These are phyloP conservation scores for Dactylellina sp. DNA, from an alignment of 2,329 filamentous ascomycete species.

Conservation along the genomic window DNA sequence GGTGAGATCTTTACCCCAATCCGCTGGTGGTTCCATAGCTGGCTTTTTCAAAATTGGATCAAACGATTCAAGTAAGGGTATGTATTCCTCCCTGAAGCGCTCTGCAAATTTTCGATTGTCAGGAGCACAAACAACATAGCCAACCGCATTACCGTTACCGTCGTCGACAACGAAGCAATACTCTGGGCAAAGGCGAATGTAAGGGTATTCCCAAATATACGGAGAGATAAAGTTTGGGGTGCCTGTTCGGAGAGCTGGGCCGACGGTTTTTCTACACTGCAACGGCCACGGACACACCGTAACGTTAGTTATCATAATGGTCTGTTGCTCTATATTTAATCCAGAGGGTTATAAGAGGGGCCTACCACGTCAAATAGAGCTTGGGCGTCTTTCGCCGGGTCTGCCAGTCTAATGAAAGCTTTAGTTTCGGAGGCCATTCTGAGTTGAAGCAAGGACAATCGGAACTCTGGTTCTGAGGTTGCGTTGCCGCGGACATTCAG, in stretches of 20 bases:
- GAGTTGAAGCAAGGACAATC: neutral
- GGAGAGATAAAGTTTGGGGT: constrained; percentile 48
- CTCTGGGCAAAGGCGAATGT: constrained; percentile 60
- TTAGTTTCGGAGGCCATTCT: constrained; percentile 31
- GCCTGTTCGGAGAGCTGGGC: constrained; percentile 45
- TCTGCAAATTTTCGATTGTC: constrained; percentile 60
- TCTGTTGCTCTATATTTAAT: too few relatives aligned
- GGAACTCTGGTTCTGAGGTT: neutral
- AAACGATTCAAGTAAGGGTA: constrained; percentile 58
- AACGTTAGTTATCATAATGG: constrained; percentile 3
- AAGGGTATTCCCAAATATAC: constrained; percentile 61
- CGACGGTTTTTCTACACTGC: constrained; percentile 56
- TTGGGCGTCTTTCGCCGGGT: constrained; percentile 45
- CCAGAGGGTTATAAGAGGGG: neutral
- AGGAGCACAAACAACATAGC: constrained; percentile 63
- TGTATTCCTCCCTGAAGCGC: constrained; percentile 61
- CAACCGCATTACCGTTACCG: constrained; percentile 61
- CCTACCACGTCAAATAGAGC: constrained; percentile 51
- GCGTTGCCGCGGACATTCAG: neutral
- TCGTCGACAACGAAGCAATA: constrained; percentile 63
- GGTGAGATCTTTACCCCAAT: constrained; percentile 55
- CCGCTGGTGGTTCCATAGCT: constrained; percentile 50
- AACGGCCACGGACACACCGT: neutral
- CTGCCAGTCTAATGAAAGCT: constrained; percentile 43
- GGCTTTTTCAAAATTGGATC: constrained; percentile 49